Percentiles rank a stretch among this genome's conserved stretches.
Evolutionary conservation across 2,329 filamentous ascomycete species (phyloP).

Genomic region (Trichoderma semiorbis): DNA sequence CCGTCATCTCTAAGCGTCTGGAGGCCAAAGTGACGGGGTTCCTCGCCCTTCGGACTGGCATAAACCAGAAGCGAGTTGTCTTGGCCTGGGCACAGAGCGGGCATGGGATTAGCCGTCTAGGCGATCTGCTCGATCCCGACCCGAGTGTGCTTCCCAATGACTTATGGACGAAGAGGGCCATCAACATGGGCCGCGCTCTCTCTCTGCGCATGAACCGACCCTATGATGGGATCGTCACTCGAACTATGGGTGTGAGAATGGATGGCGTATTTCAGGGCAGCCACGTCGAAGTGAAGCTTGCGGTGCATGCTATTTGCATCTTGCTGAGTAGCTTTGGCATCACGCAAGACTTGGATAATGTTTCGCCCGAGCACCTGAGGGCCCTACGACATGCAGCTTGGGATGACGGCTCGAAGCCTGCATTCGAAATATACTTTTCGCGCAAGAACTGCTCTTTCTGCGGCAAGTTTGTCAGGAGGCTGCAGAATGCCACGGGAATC

Average conservation of each 20-base stretch:
- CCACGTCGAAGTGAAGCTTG: constrained; percentile 41
- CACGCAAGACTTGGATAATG: constrained; percentile 22
- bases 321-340: constrained; percentile 29
- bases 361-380: constrained; percentile 24
- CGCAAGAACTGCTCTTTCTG: constrained; percentile 33
- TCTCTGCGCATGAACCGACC: constrained; percentile 29
- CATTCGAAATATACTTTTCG: constrained; percentile 36
- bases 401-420: constrained; percentile 28
- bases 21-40: constrained; percentile 34
- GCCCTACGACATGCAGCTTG: constrained; percentile 25
- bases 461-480: constrained; percentile 24
- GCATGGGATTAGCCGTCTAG: constrained; percentile 28
- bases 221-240: constrained; percentile 25
- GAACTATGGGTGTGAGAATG: background rate
- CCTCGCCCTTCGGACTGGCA: constrained; percentile 24
- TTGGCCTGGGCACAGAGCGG: constrained; percentile 35
- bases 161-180: constrained; percentile 31
- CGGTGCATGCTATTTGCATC: constrained; percentile 31
- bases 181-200: constrained; percentile 30
- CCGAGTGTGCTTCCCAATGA: constrained; percentile 29
- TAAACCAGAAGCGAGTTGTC: constrained; percentile 24
- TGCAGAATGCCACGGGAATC: constrained; percentile 30
- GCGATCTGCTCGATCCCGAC: constrained; percentile 30
- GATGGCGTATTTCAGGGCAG: constrained; percentile 32
- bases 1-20: constrained; percentile 20